Evolutionary conservation across 495 filamentous ascomycete genomes (phyloP).

Genomic region (Penicillium cosmopolitanum): DNA sequence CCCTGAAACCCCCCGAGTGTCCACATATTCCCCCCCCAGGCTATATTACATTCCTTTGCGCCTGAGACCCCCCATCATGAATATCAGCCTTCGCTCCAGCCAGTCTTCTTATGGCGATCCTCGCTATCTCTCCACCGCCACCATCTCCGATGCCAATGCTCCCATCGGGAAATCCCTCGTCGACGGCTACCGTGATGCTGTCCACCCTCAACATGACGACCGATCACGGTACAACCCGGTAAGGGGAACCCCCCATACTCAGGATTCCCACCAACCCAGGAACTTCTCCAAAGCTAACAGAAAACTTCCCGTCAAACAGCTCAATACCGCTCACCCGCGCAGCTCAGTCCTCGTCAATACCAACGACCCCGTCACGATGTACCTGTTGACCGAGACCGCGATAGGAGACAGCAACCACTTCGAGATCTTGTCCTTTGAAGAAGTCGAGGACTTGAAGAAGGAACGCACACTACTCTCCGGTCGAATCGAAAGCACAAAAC

Average conservation of each 20-base stretch:
- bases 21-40: slow-evolving; percentile 7
- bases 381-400: slow-evolving; percentile 91
- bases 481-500: slow-evolving; percentile 76
- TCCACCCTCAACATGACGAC: slow-evolving; percentile 39
- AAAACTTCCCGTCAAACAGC: slow-evolving; percentile 22
- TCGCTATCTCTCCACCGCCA: slow-evolving; percentile 42
- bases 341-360: slow-evolving; percentile 50
- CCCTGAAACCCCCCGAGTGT: slow-evolving; percentile 3
- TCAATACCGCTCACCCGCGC: slow-evolving; percentile 38
- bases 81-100: slow-evolving; percentile 48
- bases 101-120: slow-evolving; percentile 54
- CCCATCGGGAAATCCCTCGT: slow-evolving; percentile 46
- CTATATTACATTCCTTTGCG: slow-evolving; percentile 23
- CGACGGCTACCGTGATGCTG: slow-evolving; percentile 49
- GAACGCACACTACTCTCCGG: slow-evolving; percentile 68
- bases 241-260: slow-evolving; percentile 22
- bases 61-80: slow-evolving; percentile 39
- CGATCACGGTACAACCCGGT: slow-evolving; percentile 46
- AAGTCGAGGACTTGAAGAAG: slow-evolving; percentile 89
- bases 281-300: slow-evolving; percentile 15
- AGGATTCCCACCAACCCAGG: not conserved
- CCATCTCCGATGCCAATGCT: slow-evolving; percentile 42
- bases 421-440: slow-evolving; percentile 85
- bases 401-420: slow-evolving; percentile 82
- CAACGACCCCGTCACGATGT: slow-evolving; percentile 68